Evolutionary conservation across 2,329 filamentous ascomycete genomes (phyloP).

Genomic region (Xylaria sp.): DNA sequence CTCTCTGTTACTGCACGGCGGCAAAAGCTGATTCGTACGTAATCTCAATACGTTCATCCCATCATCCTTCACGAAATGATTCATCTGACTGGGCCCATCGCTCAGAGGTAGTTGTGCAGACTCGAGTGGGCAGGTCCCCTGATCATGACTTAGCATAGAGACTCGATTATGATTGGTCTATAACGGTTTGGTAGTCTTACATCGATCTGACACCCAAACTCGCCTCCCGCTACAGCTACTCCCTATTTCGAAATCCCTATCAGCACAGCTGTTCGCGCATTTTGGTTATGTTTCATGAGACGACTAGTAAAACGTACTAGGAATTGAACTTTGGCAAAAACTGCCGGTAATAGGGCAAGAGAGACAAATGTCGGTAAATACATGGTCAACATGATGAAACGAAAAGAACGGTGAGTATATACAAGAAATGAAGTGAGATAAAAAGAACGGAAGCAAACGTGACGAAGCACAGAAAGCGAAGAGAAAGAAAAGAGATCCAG

Average conservation of each 20-base stretch:
- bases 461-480: conserved; percentile 1
- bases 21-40: conserved; percentile 47
- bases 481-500: conserved; percentile 1
- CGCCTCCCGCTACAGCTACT: conserved; percentile 59
- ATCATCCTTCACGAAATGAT: conserved; percentile 65
- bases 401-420: conserved; percentile 33
- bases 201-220: conserved; percentile 60
- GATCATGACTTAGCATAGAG: conserved; percentile 25
- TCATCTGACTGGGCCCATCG: conserved; percentile 61
- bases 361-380: conserved; percentile 41
- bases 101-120: conserved; percentile 52
- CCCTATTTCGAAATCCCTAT: conserved; percentile 44
- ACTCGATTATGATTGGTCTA: background rate
- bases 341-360: conserved; percentile 39
- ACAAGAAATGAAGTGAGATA: conserved; percentile 29
- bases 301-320: conserved; percentile 40
- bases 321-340: conserved; percentile 46
- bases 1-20: background rate
- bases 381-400: conserved; percentile 44
- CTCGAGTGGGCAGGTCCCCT: conserved; percentile 54
- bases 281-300: background rate
- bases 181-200: conserved; percentile 44
- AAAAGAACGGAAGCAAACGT: conserved; percentile 5
- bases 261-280: conserved; percentile 13
- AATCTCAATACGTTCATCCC: conserved; percentile 67